A percentile compares a stretch with the other conserved stretches of the same genome.
Evolutionary conservation across 2,329 filamentous ascomycete species (phyloP).

Genomic region (Trichoderma sp.): DNA sequence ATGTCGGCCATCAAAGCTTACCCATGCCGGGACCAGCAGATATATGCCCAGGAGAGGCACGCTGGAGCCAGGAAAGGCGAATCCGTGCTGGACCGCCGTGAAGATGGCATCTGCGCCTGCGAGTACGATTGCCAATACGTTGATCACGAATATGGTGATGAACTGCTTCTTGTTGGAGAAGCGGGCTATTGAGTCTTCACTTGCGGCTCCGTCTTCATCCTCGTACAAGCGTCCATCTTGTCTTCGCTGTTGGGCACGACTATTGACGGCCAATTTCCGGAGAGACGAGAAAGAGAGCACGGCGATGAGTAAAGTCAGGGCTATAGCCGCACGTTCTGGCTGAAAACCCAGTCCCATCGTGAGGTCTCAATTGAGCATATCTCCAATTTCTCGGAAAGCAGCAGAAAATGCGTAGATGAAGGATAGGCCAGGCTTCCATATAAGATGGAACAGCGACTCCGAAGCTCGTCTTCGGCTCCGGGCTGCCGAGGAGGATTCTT

Average conservation of each 20-base stretch:
- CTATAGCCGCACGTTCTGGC: constrained; percentile 2
- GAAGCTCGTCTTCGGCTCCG: background rate
- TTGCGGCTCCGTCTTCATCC: constrained; percentile 15
- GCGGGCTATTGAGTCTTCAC: constrained; percentile 13
- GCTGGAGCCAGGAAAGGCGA: background rate
- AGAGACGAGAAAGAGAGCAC: constrained; percentile 7
- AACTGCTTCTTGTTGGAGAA: constrained; percentile 20
- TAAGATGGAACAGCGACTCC: background rate
- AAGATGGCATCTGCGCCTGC: constrained; percentile 16
- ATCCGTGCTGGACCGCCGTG: constrained; percentile 3
- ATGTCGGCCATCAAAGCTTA: background rate
- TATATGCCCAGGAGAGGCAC: background rate
- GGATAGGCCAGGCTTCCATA: too few relatives aligned
- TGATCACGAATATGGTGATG: background rate
- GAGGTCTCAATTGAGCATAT: background rate
- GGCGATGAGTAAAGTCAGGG: background rate
- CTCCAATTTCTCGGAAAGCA: too few relatives aligned
- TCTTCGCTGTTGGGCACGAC: constrained; percentile 3
- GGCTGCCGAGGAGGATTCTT: background rate
- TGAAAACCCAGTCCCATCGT: background rate
- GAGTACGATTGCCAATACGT: background rate
- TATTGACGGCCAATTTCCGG: background rate
- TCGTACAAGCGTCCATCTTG: constrained; percentile 15
- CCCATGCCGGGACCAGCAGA: constrained; percentile 9
- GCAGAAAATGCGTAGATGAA: too few relatives aligned